These are phyloP conservation scores for Schizophyllum commune DNA, from an alignment of 1,284 basidiomycete species.

Conservation along the genomic window DNA sequence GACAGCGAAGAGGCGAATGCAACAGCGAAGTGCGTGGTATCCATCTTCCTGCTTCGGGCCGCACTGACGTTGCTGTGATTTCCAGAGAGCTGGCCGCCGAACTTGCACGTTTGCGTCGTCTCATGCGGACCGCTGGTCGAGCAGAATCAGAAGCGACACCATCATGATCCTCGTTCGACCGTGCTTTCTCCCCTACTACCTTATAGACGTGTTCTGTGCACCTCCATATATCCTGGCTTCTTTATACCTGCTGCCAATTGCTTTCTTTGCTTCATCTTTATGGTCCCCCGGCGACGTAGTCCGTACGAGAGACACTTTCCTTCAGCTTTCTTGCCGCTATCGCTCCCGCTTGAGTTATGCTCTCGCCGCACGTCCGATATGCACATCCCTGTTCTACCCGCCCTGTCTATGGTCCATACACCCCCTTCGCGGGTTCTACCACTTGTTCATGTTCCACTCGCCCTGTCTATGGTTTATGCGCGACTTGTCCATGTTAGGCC, in stretches of 20 bases:
- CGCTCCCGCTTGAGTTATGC: not conserved
- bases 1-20: constrained; percentile 48
- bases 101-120: constrained; percentile 54
- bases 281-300: too few relatives aligned
- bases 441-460: too few relatives aligned
- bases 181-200: not conserved
- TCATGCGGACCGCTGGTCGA: constrained; percentile 46
- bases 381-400: not conserved
- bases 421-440: too few relatives aligned
- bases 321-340: not conserved
- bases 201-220: not conserved
- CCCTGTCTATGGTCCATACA: too few relatives aligned
- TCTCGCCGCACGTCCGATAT: not conserved
- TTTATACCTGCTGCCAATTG: not conserved
- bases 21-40: constrained; percentile 48
- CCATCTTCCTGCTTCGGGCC: not conserved
- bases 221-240: not conserved
- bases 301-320: not conserved
- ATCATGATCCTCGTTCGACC: not conserved
- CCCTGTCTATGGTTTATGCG: too few relatives aligned
- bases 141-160: constrained; percentile 7
- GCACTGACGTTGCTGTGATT: not conserved
- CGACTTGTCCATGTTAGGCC: too few relatives aligned
- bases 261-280: not conserved
- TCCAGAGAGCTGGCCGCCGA: constrained; percentile 14